Percentiles rank a stretch among this genome's conserved stretches.
phyloP scores from a whole-genome alignment of 106 monocot species.

The Apostasia ramifera region DNA sequence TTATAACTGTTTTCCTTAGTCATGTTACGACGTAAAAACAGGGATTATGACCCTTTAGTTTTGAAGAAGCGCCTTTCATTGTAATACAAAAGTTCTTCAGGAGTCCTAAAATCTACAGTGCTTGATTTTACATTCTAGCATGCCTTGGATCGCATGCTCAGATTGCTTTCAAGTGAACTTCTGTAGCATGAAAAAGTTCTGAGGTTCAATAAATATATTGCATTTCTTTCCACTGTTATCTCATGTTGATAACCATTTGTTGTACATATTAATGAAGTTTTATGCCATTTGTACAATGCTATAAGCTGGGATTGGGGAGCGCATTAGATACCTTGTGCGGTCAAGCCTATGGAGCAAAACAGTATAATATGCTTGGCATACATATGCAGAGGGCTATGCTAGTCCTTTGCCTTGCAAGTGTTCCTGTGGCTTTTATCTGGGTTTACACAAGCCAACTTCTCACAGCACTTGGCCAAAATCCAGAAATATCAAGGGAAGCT shows the following conservation, averaged over 20 bases:
- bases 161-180: no score
- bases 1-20: no score
- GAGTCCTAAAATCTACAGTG: no score
- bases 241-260: not conserved
- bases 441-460: conserved; percentile 58
- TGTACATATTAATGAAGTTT: not conserved
- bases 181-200: no score
- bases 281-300: not conserved
- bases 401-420: conserved; percentile 39
- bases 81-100: no score
- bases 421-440: conserved; percentile 58
- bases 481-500: conserved; percentile 63
- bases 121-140: no score
- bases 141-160: no score
- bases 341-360: conserved; percentile 68
- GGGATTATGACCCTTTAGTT: no score
- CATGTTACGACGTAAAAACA: no score
- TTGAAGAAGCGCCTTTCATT: no score
- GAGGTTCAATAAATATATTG: no score
- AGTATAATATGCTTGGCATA: conserved; percentile 54
- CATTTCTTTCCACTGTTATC: no score
- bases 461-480: conserved; percentile 40
- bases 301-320: conserved; percentile 65
- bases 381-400: conserved; percentile 64
- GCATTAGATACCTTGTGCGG: conserved; percentile 84